Evolutionary conservation across 352 stramenopile genomes (phyloP), one percentile per base, ranked within the genome.

Genomic region (Pythium sp.): DNA sequence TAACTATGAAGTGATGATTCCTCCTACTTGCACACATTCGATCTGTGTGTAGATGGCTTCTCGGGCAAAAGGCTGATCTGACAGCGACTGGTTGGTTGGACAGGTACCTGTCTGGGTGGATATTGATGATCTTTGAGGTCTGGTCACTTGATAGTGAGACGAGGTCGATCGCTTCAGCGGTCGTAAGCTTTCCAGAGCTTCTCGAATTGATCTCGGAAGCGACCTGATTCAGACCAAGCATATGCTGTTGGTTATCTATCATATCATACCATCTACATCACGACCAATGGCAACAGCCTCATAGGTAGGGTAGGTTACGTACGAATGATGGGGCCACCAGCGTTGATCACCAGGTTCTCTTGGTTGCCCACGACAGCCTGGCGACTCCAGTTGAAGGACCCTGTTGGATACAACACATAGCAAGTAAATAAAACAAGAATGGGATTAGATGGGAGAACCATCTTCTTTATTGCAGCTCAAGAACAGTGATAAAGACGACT

Each of bases 311-410:
- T 32, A 32, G 30, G 30, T 32, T 32, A 71, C 70, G 30, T 72
- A 88, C 79, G 56, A 60, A 91, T 69, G 73, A 89, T 84, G n/a
- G 68, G 76, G 30, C 83, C 81, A 28, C 72, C 71, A 55, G 73
- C 70, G 46, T 80, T 73, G 53, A 91, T 77, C 8, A 89, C 81
- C 60, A 87, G 73, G 77, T 90, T 91, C 58, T 91, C 83, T 3
- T 65, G 69, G 70, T 91, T 91, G 46, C 81, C 81, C 8, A 88
- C 49, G 14, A 91, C 77, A 15, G 81, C 81, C 62, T 91, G 83
- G 26, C 78, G 81, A 71, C 83, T 91, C 83, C 81, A 91, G 68
- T 90, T 91, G 78, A 91, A 91, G 8, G 83, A 90, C 12, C 80
- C 79, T 85, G 34, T 28, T 51, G 11, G 22, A 7, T 9, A 65